Base-by-base conservation (phyloP, 495 filamentous ascomycete genomes). In the Daldinia concentrica region DNA sequence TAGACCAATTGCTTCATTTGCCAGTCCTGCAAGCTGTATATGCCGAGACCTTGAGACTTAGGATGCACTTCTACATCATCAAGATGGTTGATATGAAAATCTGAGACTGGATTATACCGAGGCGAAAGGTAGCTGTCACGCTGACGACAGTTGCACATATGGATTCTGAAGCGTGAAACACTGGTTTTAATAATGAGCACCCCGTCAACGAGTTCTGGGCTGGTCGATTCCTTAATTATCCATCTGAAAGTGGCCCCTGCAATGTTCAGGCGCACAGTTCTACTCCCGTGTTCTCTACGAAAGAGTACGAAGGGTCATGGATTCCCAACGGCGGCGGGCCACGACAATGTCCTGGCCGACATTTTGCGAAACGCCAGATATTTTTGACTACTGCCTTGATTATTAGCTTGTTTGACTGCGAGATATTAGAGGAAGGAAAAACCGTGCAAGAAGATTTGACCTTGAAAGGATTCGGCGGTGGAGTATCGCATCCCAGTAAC, bases 281-380 rank as follows among this genome's bases (percentile, higher is more conserved):
- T 29, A 61, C 58, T 8, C 69, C 68, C 60, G 64, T 41, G 24
- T 78, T 78, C 57, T 77, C 77, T 24, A 68, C 70, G 11, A 78
- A 76, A 36, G 76, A 68, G 15, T 55, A 76, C 14, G 71, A 76
- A 68, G 74, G 77, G 17, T 74, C 73, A 24, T 81, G 78, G 78
- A 80, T 81, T 6, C 79, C 78, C 8, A 79, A 74, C 52, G 77
- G 79, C 3, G 78, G 76, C 50, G 78, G 77, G 7, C 68, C 72
- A 15, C 68, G 69, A 15, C 54, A 69, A 17, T 81, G 76, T 62
- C 79, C 78, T n/a, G 77, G 78, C 1, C 63, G 71, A n/a, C 64
- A 74, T 64, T 78, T 80, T 58, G 77, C 77, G 11, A 80, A 81
- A 45, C 75, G 67, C 19, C 66, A 74, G 61, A 78, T 80, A 32